Base-by-base conservation (phyloP, 257 asterid genomes). In the Jasminum sambac region DNA sequence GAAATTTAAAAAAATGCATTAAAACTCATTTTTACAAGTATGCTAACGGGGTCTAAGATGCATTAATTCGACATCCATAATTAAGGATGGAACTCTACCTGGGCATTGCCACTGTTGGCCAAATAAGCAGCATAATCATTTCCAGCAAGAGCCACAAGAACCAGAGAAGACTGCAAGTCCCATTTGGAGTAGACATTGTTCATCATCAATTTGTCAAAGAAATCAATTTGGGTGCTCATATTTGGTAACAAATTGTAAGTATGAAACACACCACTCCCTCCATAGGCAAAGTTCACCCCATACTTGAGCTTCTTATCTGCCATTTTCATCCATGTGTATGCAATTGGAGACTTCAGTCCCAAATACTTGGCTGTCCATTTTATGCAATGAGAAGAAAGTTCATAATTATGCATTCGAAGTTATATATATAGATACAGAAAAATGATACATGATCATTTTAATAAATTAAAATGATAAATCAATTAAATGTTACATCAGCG, bases 201-300 rank as follows among this genome's bases (percentile, higher is more conserved):
- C 40, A 23, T 23, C 40, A 23, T 55, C 34, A 55, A 30, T 55
- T 21, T 55, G 34, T 55, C 62, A 24, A 55, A 55, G 14, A 55
- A 55, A 23, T 23, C 34, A 17, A 55, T 55, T 55, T 55, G 62
- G 36, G 62, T 55, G 62, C 62, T 55, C 62, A 93, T 86, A 73
- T 90, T 94, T 0, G 99, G 97, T 37, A 77, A 72, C 34, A 82
- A 4, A 5, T 12, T 50, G 8, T 71, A 11, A 0, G 96, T 94
- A 70, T 87, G 59, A 73, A 94, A 94, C 5, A 94, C 99, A 0
- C 99, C 99, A 37, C 93, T 94, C 42, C 99, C 99, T 67, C 99
- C 99, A 39, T 81, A 88, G 0, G 99, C 99, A 34, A 91, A 94
- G 83, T 94, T 89, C 78, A 94, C 19, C 11, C 99, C 99, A 44